Percentiles rank a stretch among this genome's conserved stretches.
Conservation (phyloP, 805 yeast species). For the Myxozyma lipomycoides region DNA sequence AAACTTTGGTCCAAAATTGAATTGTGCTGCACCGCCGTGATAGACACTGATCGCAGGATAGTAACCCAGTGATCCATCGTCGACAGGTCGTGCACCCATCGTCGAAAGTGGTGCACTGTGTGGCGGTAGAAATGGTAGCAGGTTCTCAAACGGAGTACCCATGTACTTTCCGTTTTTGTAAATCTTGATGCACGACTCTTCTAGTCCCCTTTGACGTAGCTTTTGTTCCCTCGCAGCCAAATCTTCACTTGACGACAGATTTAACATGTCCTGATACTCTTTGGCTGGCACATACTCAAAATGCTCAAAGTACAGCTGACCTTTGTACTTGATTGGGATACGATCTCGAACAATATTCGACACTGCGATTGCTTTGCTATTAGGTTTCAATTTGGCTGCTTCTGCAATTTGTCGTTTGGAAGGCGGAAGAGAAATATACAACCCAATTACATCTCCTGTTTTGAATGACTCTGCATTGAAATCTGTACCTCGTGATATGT, state of each 20-base stretch:
- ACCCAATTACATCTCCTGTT: constrained; percentile 79
- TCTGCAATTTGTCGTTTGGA: constrained; percentile 26
- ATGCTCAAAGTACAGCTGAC: constrained; percentile 75
- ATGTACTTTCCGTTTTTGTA: constrained; percentile 70
- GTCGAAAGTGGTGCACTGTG: constrained; percentile 46
- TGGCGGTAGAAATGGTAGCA: constrained; percentile 78
- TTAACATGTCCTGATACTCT: constrained; percentile 66
- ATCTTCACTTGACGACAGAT: constrained; percentile 38
- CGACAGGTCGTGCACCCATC: constrained; percentile 37
- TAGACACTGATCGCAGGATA: constrained; percentile 86
- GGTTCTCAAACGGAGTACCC: constrained; percentile 62
- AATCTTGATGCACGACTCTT: constrained; percentile 58
- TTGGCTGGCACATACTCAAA: constrained; percentile 70
- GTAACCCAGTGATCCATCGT: constrained; percentile 86
- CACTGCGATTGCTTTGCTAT: not conserved
- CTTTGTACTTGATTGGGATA: constrained; percentile 78
- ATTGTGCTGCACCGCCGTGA: constrained; percentile 67
- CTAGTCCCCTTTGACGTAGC: constrained; percentile 33
- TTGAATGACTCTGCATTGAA: constrained; percentile 55
- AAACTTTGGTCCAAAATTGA: constrained; percentile 68
- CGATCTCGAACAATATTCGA: constrained; percentile 69
- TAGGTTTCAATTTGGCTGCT: constrained; percentile 3
- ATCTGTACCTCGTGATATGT: constrained; percentile 62
- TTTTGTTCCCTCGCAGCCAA: constrained; percentile 9
- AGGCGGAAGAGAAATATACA: constrained; percentile 66